Percentiles rank a stretch among this genome's conserved stretches.
Conservation (phyloP, 345 rosid species). For the Hevea brasiliensis region DNA sequence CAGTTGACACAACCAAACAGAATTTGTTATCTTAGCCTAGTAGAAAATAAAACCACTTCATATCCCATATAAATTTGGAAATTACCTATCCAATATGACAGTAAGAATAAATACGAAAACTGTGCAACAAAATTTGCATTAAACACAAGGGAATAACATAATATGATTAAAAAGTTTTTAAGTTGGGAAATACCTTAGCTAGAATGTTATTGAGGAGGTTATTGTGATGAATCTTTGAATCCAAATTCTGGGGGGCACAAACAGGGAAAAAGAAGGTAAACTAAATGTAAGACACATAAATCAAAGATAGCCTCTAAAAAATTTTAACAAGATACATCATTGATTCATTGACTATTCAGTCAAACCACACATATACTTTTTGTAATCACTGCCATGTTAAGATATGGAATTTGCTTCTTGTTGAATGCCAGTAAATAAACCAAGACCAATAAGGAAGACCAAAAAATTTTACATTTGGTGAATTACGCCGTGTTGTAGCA, state of each 20-base stretch:
- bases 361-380: not conserved
- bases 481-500: conserved; percentile 94
- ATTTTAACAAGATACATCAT: not conserved
- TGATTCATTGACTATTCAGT: not conserved
- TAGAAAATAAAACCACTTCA: not conserved
- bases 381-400: not conserved
- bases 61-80: not conserved
- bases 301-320: not conserved
- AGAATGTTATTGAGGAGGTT: conserved; percentile 90
- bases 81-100: not conserved
- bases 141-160: not conserved
- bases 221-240: conserved; percentile 94
- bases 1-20: not conserved
- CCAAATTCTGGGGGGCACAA: conserved; percentile 60
- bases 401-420: not conserved
- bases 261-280: not conserved
- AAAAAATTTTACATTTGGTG: conserved; percentile 61
- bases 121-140: not conserved
- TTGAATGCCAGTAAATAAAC: not conserved
- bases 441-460: not conserved
- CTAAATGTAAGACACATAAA: not conserved
- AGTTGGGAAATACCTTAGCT: conserved; percentile 63
- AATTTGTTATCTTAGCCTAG: not conserved
- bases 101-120: not conserved
- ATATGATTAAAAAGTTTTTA: not conserved